Evolutionary conservation across 1,139 yeast genomes (phyloP).

Genomic region (Geotrichum bryndzae): DNA sequence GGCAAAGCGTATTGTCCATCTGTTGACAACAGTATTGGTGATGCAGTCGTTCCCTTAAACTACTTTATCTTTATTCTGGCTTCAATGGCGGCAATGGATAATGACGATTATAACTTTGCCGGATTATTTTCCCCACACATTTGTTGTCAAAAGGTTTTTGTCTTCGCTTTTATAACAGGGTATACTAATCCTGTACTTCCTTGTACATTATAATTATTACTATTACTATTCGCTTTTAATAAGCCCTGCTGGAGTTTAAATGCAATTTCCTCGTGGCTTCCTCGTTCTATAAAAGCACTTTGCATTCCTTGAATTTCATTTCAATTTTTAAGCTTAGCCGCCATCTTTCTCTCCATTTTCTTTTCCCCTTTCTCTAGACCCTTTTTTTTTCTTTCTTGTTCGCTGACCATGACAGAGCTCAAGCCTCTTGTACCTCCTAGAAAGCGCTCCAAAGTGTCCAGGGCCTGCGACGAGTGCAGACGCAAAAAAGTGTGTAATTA

Average conservation of each 20-base stretch:
- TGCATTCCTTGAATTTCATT: background rate
- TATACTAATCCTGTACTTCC: background rate
- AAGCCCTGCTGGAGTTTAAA: background rate
- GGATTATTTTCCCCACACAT: background rate
- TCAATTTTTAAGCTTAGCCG: background rate
- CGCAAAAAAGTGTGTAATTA: conserved; percentile 13
- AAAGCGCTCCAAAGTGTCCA: conserved; percentile 40
- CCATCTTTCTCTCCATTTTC: background rate
- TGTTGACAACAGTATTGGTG: too few species aligned
- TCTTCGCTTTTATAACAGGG: background rate
- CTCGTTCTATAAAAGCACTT: background rate
- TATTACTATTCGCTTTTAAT: too few species aligned
- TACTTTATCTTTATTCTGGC: too few species aligned
- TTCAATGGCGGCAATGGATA: too few species aligned
- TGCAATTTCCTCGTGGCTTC: background rate
- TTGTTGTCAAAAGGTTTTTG: background rate
- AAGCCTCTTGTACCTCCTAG: conserved; percentile 28
- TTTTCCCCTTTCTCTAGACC: background rate
- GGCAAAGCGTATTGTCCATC: too few species aligned
- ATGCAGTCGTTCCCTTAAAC: too few species aligned
- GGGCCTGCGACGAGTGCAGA: conserved; percentile 39
- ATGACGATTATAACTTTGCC: background rate
- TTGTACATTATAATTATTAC: background rate
- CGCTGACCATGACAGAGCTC: background rate
- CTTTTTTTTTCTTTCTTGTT: background rate